Evolutionary conservation across 2,329 filamentous ascomycete species (phyloP).

Genomic region (Cladosporium sp.): DNA sequence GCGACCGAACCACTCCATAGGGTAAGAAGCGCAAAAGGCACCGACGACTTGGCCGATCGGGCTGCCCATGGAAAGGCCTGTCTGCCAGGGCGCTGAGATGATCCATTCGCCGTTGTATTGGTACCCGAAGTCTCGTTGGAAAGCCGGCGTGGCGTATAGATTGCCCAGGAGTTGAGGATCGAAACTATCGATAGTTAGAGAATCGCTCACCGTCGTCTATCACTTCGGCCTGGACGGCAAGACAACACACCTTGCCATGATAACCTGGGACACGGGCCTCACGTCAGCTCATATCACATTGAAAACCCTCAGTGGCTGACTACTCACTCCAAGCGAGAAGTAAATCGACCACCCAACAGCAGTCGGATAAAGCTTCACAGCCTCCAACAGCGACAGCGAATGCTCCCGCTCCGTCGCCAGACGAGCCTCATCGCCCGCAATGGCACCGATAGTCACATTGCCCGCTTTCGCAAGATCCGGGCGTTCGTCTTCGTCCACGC

Average conservation of each 20-base stretch:
- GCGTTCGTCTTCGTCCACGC: not conserved
- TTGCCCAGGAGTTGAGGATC: conserved; percentile 66
- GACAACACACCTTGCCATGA: conserved; percentile 45
- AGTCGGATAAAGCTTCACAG: conserved; percentile 48
- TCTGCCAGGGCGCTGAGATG: conserved; percentile 44
- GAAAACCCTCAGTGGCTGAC: not conserved
- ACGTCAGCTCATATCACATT: not conserved
- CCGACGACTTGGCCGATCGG: conserved; percentile 61
- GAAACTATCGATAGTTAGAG: conserved; percentile 48
- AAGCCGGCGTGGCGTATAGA: conserved; percentile 62
- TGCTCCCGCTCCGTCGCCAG: conserved; percentile 34
- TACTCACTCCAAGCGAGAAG: conserved; percentile 58
- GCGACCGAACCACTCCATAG: conserved; percentile 39
- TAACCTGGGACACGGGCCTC: conserved; percentile 39
- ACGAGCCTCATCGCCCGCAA: conserved; percentile 33
- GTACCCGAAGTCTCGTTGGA: conserved; percentile 60
- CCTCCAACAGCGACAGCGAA: conserved; percentile 34
- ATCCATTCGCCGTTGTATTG: conserved; percentile 45
- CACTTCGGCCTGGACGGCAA: not conserved
- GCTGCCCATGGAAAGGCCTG: conserved; percentile 52
- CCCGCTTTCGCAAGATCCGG: not conserved
- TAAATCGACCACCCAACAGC: conserved; percentile 60
- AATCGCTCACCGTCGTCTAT: not conserved
- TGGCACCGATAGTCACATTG: conserved; percentile 27
- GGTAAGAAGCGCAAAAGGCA: conserved; percentile 46